These are phyloP conservation scores for Pluteus cervinus DNA, from an alignment of 768 basidiomycete genomes.

Conservation along the genomic window DNA sequence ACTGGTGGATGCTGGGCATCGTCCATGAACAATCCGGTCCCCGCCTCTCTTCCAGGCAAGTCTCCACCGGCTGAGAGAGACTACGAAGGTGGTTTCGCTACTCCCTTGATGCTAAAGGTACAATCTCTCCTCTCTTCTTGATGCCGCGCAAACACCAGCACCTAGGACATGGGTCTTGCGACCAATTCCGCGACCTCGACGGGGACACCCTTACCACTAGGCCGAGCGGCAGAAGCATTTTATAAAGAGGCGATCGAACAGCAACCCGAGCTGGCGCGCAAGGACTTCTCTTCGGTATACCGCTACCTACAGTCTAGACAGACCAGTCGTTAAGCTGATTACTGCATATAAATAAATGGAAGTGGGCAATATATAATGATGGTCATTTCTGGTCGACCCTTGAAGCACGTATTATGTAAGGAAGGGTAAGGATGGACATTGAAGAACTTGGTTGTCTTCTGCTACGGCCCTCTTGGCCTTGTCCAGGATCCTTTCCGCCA, in stretches of 20 bases:
- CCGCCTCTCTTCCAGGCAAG: constrained; percentile 59
- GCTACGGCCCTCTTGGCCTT: no score
- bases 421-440: no score
- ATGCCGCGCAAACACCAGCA: neutral
- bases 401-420: constrained; percentile 3
- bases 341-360: no score
- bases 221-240: constrained; percentile 53
- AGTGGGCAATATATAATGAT: no score
- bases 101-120: constrained; percentile 79
- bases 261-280: constrained; percentile 54
- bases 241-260: constrained; percentile 51
- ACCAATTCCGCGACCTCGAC: constrained; percentile 49
- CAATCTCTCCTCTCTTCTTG: neutral
- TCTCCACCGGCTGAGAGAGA: constrained; percentile 78
- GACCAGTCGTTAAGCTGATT: no score
- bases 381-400: no score
- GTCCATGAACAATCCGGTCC: constrained; percentile 85
- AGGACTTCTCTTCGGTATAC: constrained; percentile 84
- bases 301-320: constrained; percentile 52
- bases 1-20: constrained; percentile 83
- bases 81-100: constrained; percentile 85
- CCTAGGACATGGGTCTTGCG: constrained; percentile 82
- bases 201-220: constrained; percentile 56
- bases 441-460: no score
- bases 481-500: no score